Percentiles rank a stretch among this genome's conserved stretches.
phyloP scores from a whole-genome alignment of 148 eudicot genomes.

The Persicaria tinctoria region DNA sequence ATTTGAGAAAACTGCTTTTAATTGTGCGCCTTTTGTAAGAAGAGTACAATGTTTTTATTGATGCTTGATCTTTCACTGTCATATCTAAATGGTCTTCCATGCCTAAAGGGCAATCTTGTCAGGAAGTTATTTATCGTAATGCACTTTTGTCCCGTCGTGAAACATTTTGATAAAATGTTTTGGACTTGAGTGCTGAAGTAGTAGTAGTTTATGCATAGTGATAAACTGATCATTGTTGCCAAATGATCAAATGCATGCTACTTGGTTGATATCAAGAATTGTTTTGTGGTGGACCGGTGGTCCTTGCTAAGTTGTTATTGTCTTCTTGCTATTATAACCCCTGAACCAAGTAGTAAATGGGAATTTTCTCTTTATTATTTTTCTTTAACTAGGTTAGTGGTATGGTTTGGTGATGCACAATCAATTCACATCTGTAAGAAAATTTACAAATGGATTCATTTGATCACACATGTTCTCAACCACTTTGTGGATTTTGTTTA shows the following conservation, averaged over 20 bases:
- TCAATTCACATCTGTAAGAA: not conserved
- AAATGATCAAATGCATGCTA: not conserved
- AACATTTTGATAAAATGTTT: not conserved
- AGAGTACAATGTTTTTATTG: not conserved
- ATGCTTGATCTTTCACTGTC: not conserved
- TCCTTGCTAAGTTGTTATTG: not conserved
- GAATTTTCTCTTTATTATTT: not conserved
- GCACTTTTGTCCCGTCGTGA: not conserved
- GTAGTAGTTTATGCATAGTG: not conserved
- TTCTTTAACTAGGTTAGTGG: not conserved
- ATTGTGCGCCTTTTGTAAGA: not conserved
- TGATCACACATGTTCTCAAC: not conserved
- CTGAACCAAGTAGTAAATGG: not conserved
- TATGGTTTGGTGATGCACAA: too few species aligned
- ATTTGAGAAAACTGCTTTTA: not conserved
- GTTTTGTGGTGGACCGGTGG: not conserved
- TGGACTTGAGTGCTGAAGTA: not conserved
- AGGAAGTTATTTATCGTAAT: not conserved
- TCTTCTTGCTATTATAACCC: not conserved
- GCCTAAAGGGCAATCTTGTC: not conserved
- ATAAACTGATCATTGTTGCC: not conserved
- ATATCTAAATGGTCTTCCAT: not conserved
- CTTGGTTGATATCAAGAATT: not conserved
- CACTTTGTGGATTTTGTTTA: constrained; percentile 14
- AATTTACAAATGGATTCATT: constrained; percentile 4